Base-by-base conservation (phyloP, 257 asterid genomes). In the Solanum commersonii region DNA sequence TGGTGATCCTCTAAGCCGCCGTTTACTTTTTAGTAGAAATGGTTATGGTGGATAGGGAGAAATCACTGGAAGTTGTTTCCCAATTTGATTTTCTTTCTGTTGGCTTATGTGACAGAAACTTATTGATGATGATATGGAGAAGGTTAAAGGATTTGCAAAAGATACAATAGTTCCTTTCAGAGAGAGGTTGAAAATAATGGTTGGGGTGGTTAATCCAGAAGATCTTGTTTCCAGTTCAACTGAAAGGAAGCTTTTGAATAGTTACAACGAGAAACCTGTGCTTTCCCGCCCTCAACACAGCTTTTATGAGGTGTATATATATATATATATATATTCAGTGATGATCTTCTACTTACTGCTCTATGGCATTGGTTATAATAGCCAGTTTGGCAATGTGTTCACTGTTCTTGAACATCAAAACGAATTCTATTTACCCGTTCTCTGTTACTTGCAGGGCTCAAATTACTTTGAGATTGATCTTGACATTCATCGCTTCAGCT, bases 221-320 rank as follows among this genome's bases (percentile, higher is more conserved):
- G 98, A 94, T 37, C 93, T 96, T 31, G 96, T 92, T 87, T 92
- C 98, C 34, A 94, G 88, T 88, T 90, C 95, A 27, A 90, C 99
- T 7, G 99, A 96, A 88, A 94, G 91, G 89, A 96, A 96, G 90
- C 96, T 96, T 37, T 88, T 96, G 63, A 83, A 90, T 27, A 98
- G 97, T 4, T 96, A 96, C 94, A 96, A 96, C 22, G 98, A 95
- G 89, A 96, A 95, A 84, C 99, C 98, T 0, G 98, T 96, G 78
- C 98, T 96, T 82, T 96, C 99, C 38, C 98, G 98, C 35, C 99
- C 99, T 87, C 99, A 96, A 79, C 99, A 96, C 89, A 91, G 79
- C 68, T 96, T 96, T 87, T 94, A 93, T 87, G 93, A 91, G 95
- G 99, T 96, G 68, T 63, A 31, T 18, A 52, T 5, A 60, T 60